Base-by-base conservation (phyloP, 2,329 filamentous ascomycete species). In the Ascocoryne sarcoides region DNA sequence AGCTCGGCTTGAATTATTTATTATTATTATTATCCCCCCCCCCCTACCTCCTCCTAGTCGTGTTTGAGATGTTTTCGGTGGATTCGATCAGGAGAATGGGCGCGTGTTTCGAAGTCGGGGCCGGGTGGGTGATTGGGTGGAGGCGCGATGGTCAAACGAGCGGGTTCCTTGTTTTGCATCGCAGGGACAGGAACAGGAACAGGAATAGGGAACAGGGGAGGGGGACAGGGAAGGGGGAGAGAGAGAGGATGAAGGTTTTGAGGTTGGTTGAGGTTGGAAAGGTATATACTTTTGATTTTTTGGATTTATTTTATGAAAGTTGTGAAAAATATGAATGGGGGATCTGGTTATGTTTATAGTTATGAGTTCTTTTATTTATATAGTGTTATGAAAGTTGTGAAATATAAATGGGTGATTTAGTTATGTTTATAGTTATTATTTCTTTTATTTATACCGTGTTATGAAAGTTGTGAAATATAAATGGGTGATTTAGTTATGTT, bases 61-160 rank as follows among this genome's bases (percentile, higher is more conserved):
- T 35, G 32, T 35, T 35, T 35, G 32, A 35, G 32, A 35, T 35
- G 19, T 35, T 35, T 35, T 35, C 17, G n/a, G n/a, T 35, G 16
- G 16, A n/a, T n/a, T 16, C 19, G n/a, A 35, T 35, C 18, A 14
- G 17, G 12, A 12, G n/a, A 19, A 19, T 20, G 32, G 32, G 32
- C 32, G 32, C 32, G 32, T 35, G 32, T 35, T 35, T 35, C 32
- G 32, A n/a, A 18, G 12, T 8, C 17, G 2, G n/a, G 19, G 7
- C 7, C 5, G 9, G 7, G 32, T 21, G 32, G 19, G 18, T 21
- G 32, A 10, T 5, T 35, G n/a, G 17, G 32, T 35, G 32, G 32
- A 15, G 19, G 36, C 15, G 18, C 17, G 26, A 9, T 29, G 9
- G 9, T 9, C 19, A 10, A 33, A 17, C n/a, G n/a, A n/a, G n/a